Conservation (phyloP, 768 basidiomycete species). For the Neoboletus magnificus region DNA sequence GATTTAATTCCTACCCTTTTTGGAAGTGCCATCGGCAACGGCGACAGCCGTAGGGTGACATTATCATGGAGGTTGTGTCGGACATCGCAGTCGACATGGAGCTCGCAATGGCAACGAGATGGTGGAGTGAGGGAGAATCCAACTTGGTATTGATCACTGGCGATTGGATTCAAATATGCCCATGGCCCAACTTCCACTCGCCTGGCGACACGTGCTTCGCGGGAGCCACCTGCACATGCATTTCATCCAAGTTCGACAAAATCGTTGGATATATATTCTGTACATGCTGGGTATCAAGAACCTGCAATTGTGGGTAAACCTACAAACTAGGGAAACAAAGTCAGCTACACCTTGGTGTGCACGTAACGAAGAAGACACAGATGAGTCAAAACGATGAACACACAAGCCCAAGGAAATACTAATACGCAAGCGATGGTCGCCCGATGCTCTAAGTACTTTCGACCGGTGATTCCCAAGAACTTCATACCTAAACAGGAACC, state of each 20-base stretch:
- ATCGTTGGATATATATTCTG: background rate
- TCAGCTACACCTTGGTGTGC: background rate
- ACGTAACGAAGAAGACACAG: background rate
- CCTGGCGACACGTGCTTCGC: background rate
- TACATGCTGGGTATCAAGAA: background rate
- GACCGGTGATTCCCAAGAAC: background rate
- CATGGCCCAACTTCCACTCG: background rate
- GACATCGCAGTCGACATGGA: background rate
- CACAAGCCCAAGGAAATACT: background rate
- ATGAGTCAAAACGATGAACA: background rate
- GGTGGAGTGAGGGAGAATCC: background rate
- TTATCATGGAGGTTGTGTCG: background rate
- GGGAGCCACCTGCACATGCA: background rate
- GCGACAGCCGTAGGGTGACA: background rate
- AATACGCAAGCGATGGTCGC: background rate
- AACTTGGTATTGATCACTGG: background rate
- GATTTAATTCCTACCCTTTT: constrained; percentile 11
- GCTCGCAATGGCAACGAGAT: background rate
- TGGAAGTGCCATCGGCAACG: constrained; percentile 1
- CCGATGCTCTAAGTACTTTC: background rate
- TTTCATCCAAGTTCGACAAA: background rate
- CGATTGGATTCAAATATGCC: background rate
- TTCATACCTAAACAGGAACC: background rate
- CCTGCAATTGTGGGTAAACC: background rate
- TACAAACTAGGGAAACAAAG: background rate